phyloP scores from a whole-genome alignment of 2,329 filamentous ascomycete species.

The Purpureocillium takamizusanense region DNA sequence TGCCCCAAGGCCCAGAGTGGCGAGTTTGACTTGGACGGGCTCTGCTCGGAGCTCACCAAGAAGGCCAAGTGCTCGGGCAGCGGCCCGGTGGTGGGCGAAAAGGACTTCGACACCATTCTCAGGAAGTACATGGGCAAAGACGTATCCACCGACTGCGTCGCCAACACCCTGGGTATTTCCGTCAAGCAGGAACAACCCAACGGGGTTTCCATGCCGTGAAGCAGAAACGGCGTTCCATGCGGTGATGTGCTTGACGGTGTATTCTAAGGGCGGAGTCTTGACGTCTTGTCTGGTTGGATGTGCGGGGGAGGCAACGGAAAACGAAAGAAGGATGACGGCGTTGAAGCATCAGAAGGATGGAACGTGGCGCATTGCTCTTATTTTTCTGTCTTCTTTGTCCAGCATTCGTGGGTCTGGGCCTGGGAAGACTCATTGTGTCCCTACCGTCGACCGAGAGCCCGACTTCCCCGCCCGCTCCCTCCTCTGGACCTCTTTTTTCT shows the following conservation, averaged over 20 bases:
- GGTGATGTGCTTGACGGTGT: neutral
- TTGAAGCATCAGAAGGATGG: too few species aligned
- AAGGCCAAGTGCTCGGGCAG: constrained; percentile 93
- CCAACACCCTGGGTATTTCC: constrained; percentile 53
- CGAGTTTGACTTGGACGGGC: constrained; percentile 85
- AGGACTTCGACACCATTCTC: constrained; percentile 77
- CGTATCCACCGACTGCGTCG: constrained; percentile 21
- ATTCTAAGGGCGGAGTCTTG: neutral
- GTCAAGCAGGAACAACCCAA: constrained; percentile 16
- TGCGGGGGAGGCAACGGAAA: neutral
- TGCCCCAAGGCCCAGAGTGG: constrained; percentile 83
- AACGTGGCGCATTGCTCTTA: too few species aligned
- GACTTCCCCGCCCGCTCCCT: too few species aligned
- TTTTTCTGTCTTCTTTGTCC: too few species aligned
- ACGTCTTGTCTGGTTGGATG: constrained; percentile 3
- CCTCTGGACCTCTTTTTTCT: too few species aligned
- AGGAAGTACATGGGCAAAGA: constrained; percentile 49
- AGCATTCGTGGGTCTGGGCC: too few species aligned
- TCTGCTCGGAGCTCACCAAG: constrained; percentile 86
- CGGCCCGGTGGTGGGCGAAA: constrained; percentile 81
- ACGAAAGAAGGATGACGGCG: too few species aligned
- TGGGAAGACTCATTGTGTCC: too few species aligned
- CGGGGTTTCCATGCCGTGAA: constrained; percentile 6
- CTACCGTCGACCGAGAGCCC: too few species aligned
- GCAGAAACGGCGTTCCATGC: neutral